These are phyloP conservation scores for Penicillium waksmanii DNA, from an alignment of 495 filamentous ascomycete species.

Conservation along the genomic window DNA sequence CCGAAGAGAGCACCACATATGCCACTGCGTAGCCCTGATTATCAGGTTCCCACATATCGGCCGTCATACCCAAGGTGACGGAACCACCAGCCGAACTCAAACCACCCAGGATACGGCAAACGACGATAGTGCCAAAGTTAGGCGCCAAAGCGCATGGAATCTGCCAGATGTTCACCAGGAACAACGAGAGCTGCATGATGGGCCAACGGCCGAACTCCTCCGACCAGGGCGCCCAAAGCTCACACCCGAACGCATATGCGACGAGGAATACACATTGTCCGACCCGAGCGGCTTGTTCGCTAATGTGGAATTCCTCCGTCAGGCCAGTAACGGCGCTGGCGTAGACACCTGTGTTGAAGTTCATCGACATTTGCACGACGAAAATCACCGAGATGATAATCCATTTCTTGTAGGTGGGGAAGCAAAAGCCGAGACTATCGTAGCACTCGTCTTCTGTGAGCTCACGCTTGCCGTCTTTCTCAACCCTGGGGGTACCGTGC, in stretches of 20 bases:
- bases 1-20: constrained; percentile 75
- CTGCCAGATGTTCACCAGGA: constrained; percentile 76
- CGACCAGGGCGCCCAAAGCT: constrained; percentile 82
- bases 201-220: constrained; percentile 79
- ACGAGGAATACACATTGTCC: constrained; percentile 75
- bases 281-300: constrained; percentile 63
- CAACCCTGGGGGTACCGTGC: constrained; percentile 15
- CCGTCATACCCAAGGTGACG: constrained; percentile 82
- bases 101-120: constrained; percentile 68
- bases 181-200: constrained; percentile 69
- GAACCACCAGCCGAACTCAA: constrained; percentile 76
- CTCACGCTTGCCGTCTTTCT: constrained; percentile 53
- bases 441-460: constrained; percentile 65
- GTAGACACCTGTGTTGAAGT: constrained; percentile 80
- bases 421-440: constrained; percentile 66
- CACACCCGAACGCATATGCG: constrained; percentile 77
- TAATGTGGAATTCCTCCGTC: constrained; percentile 63
- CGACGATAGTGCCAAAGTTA: constrained; percentile 69
- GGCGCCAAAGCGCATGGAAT: constrained; percentile 71
- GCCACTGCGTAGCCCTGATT: constrained; percentile 69
- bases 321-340: constrained; percentile 66
- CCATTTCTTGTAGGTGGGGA: constrained; percentile 74
- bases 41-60: constrained; percentile 77
- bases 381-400: constrained; percentile 74
- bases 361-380: constrained; percentile 80